These are phyloP conservation scores for Penicillium mononematosum DNA, from an alignment of 495 filamentous ascomycete genomes.

Conservation along the genomic window DNA sequence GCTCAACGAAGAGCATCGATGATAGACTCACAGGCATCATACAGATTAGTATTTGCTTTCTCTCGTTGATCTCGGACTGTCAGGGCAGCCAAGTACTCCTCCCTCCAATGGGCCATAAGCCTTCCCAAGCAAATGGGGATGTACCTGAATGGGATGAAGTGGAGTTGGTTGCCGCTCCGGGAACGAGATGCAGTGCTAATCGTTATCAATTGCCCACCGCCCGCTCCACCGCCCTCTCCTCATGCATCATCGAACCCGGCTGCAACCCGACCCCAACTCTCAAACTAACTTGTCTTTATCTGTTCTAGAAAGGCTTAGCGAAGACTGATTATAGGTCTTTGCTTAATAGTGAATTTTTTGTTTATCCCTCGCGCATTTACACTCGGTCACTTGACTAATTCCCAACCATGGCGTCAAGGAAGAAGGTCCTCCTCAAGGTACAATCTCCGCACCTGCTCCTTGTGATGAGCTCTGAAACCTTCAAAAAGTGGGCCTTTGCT, in stretches of 20 bases:
- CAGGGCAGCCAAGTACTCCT: conserved; percentile 56
- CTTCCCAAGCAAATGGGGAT: conserved; percentile 23
- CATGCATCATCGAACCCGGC: conserved; percentile 40
- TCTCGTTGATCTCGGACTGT: conserved; percentile 56
- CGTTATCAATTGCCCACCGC: conserved; percentile 37
- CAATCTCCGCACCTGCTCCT: conserved; percentile 32
- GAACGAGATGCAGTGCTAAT: conserved; percentile 21
- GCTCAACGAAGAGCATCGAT: conserved; percentile 1
- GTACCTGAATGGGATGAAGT: conserved; percentile 18
- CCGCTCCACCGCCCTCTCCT: conserved; percentile 34
- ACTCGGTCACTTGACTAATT: conserved; percentile 12
- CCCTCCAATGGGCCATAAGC: conserved; percentile 55
- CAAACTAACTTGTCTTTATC: conserved; percentile 17
- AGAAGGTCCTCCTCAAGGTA: conserved; percentile 98
- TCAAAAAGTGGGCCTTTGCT: neutral
- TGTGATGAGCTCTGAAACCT: conserved; percentile 6
- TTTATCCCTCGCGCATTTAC: conserved; percentile 8
- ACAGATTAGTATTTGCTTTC: conserved; percentile 54
- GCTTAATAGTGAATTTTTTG: conserved; percentile 2
- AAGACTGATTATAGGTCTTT: conserved; percentile 2
- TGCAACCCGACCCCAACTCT: conserved; percentile 34
- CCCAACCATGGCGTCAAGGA: conserved; percentile 77
- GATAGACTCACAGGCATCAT: conserved; percentile 54
- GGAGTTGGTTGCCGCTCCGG: conserved; percentile 15
- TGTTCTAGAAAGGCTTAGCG: neutral